phyloP scores from a whole-genome alignment of 768 basidiomycete genomes.

The Termitomyces sp. region DNA sequence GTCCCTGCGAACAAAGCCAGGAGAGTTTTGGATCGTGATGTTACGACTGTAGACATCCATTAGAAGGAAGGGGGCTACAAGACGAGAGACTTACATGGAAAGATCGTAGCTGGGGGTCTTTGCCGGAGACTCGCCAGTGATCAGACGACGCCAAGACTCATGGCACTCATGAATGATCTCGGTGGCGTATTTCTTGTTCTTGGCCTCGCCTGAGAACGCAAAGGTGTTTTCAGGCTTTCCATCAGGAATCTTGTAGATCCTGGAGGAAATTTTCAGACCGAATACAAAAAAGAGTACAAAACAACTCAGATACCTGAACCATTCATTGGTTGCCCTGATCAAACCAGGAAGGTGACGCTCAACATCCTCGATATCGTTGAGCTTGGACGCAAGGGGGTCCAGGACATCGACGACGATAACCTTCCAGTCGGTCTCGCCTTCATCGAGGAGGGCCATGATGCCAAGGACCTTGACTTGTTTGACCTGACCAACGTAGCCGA shows the following conservation, averaged over 20 bases:
- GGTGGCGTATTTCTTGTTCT: slow-evolving; percentile 99
- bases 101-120: slow-evolving; percentile 73
- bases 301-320: slow-evolving; percentile 74
- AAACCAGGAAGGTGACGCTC: slow-evolving; percentile 97
- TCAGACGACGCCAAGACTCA: slow-evolving; percentile 95
- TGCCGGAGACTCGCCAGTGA: slow-evolving; percentile 73
- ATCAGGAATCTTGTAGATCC: slow-evolving; percentile 96
- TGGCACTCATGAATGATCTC: slow-evolving; percentile 99
- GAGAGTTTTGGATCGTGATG: slow-evolving; percentile 70
- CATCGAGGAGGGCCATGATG: slow-evolving; percentile 99
- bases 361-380: slow-evolving; percentile 99
- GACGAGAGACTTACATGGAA: slow-evolving; percentile 66
- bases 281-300: not conserved
- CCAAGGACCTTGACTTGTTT: slow-evolving; percentile 99
- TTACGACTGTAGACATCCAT: slow-evolving; percentile 57
- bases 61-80: not conserved
- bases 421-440: slow-evolving; percentile 99
- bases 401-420: slow-evolving; percentile 96
- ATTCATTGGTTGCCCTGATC: slow-evolving; percentile 96
- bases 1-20: slow-evolving; percentile 59
- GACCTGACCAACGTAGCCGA: slow-evolving; percentile 94
- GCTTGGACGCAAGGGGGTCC: slow-evolving; percentile 92
- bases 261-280: slow-evolving; percentile 22
- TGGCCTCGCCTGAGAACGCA: slow-evolving; percentile 99
- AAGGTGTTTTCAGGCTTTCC: slow-evolving; percentile 97